Base-by-base conservation (phyloP, 106 monocot genomes). In the Hemerocallis citrina region DNA sequence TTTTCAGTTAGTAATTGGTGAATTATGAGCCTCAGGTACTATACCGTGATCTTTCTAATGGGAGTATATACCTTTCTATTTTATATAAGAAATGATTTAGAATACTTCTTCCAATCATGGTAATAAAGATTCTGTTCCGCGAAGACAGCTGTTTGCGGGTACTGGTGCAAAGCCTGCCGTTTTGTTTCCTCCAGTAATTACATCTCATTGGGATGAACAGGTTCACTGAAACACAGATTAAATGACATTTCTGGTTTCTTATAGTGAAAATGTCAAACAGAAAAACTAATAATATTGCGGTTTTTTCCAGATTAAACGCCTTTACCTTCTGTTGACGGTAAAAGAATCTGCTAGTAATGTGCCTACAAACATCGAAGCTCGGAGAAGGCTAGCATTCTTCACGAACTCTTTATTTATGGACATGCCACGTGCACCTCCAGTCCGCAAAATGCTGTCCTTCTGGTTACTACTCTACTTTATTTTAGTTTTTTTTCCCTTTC, bases 171-270 rank as follows among this genome's bases (percentile, higher is more conserved):
- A 85, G 70, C 69, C 98, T 57, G 84, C 92, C 21, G 79, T 92
- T 43, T 35, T 85, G 36, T 88, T 92, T 65, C 98, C 98, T 72
- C 82, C 81, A 45, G 72, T 72, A 34, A 67, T 84, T 59, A 92
- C 98, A 23, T 64, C 98, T 57, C 98, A 88, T 51, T 98, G 98
- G 98, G 98, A 98, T 80, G 98, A 98, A 62, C 98, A 98, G 87
- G 98, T 92, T 32, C 27, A 35, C 62, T 47, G 21, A 14, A 30
- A n/a, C n/a, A 12, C 14, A 17, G 11, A 57, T 11, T 1, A 20
- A 9, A 33, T 57, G 36, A 34, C 19, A 28, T 23, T 25, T 63
- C 15, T 21, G 40, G 9, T 5, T 34, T 45, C 52, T 22, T 22
- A 15, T 43, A 61, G 34, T 0, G n/a, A n/a, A n/a, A n/a, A n/a